Percentiles rank a stretch among this genome's conserved stretches.
These are phyloP conservation scores for Candida coleopterorum DNA, from an alignment of 805 yeast species.

Conservation along the genomic window DNA sequence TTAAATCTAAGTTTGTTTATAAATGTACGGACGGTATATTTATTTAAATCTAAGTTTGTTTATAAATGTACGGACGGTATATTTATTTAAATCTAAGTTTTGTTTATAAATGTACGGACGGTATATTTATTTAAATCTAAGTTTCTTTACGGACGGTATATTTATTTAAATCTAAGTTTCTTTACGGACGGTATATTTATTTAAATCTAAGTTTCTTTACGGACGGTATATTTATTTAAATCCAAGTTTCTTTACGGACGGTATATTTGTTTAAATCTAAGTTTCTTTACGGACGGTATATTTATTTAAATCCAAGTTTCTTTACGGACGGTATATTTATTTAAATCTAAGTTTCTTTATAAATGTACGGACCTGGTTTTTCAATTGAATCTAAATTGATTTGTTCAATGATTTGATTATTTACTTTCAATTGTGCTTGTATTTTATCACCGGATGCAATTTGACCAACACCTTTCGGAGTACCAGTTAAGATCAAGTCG, in stretches of 20 bases:
- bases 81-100: not conserved
- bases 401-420: slow-evolving; percentile 53
- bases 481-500: slow-evolving; percentile 89
- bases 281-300: too few relatives aligned
- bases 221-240: too few relatives aligned
- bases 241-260: too few relatives aligned
- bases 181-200: too few relatives aligned
- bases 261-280: too few relatives aligned
- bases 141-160: slow-evolving; percentile 35
- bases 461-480: slow-evolving; percentile 96
- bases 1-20: slow-evolving; percentile 25
- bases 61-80: too few relatives aligned
- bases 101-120: too few relatives aligned
- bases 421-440: slow-evolving; percentile 55
- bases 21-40: slow-evolving; percentile 44
- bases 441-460: slow-evolving; percentile 75
- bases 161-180: slow-evolving; percentile 31
- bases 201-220: too few relatives aligned
- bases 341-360: slow-evolving; percentile 25
- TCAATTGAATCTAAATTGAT: slow-evolving; percentile 51
- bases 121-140: too few relatives aligned
- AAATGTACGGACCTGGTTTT: slow-evolving; percentile 44
- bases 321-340: slow-evolving; percentile 36
- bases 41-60: slow-evolving; percentile 48
- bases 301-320: too few relatives aligned